Conservation (phyloP, 495 filamentous ascomycete species). For the Daldinia decipiens region DNA sequence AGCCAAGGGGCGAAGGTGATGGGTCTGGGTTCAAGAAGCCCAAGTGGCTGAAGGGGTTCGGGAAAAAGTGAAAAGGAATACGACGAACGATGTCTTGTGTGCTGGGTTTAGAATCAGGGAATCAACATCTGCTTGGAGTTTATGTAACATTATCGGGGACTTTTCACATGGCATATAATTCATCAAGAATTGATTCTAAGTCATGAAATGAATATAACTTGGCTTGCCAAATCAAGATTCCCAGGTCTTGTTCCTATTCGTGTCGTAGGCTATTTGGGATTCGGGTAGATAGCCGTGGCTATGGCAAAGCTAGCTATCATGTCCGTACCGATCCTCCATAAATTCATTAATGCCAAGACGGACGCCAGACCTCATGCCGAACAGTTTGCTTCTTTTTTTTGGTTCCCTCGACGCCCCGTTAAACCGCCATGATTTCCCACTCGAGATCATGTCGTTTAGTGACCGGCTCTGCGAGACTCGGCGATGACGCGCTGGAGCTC, state of each 20-base stretch:
- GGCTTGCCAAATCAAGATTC: conserved; percentile 14
- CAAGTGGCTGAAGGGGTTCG: conserved; percentile 76
- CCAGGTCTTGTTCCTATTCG: conserved; percentile 18
- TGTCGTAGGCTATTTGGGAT: conserved; percentile 26
- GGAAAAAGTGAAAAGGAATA: conserved; percentile 56
- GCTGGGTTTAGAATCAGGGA: conserved; percentile 2
- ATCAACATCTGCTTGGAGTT: conserved; percentile 33
- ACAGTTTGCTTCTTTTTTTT: conserved; percentile 23
- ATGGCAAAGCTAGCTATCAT: conserved; percentile 27
- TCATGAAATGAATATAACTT: conserved; percentile 13
- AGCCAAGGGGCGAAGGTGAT: conserved; percentile 62
- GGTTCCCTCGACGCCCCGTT: conserved; percentile 27
- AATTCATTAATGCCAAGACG: conserved; percentile 45
- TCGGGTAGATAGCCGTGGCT: conserved; percentile 26
- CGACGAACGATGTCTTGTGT: conserved; percentile 3
- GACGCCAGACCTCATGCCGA: conserved; percentile 43
- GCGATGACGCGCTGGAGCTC: conserved; percentile 97
- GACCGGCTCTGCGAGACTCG: conserved; percentile 83
- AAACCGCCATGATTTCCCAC: conserved; percentile 46
- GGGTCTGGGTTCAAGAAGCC: conserved; percentile 63
- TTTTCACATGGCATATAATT: conserved; percentile 4
- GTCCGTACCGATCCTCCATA: conserved; percentile 36
- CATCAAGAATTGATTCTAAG: background rate
- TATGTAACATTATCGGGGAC: conserved; percentile 11
- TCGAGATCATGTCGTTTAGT: conserved; percentile 67